Percentiles rank a stretch among this genome's conserved stretches.
phyloP scores from a whole-genome alignment of 352 stramenopile species.

The Phytophthora aleatoria region DNA sequence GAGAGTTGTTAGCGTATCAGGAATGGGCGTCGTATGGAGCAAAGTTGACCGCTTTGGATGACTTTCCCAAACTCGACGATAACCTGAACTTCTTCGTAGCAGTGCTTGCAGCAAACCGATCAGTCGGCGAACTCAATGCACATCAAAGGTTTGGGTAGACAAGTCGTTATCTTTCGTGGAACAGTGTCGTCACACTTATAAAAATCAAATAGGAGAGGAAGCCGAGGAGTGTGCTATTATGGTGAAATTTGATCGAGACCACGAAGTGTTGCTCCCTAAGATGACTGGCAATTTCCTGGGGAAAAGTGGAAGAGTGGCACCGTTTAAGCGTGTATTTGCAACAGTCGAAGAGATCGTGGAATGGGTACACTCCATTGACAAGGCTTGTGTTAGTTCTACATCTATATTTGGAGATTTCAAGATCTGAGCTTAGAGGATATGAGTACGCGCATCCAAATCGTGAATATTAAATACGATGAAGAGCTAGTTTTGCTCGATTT shows the following conservation, averaged over 20 bases:
- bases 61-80: too few species aligned
- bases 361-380: background rate
- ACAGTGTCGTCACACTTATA: background rate
- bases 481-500: background rate
- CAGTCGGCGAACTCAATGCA: too few species aligned
- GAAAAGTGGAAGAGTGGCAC: background rate
- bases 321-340: background rate
- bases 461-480: background rate
- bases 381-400: background rate
- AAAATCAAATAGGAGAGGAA: background rate
- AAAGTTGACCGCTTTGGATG: too few species aligned
- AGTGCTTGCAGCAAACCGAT: too few species aligned
- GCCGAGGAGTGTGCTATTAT: background rate
- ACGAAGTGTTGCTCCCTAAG: background rate
- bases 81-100: too few species aligned
- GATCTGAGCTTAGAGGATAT: background rate
- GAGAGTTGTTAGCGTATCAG: too few species aligned
- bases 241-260: background rate
- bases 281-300: background rate
- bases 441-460: background rate
- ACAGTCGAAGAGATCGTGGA: background rate
- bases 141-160: background rate
- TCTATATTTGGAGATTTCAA: background rate
- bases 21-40: too few species aligned
- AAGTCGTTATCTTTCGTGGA: background rate